Conservation (phyloP, 768 basidiomycete genomes). For the Russula compacta region DNA sequence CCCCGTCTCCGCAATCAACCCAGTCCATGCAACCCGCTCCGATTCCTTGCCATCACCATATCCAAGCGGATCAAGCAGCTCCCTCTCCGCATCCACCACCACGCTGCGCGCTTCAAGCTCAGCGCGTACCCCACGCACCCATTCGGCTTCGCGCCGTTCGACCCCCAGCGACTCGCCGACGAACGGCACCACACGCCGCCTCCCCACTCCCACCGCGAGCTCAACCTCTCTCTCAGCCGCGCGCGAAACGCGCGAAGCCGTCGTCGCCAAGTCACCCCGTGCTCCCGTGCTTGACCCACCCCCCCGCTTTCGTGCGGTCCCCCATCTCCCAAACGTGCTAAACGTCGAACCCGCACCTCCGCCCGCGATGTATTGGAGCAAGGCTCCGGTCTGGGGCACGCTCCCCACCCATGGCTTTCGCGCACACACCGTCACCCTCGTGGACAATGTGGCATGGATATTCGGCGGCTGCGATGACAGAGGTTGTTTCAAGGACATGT, state of each 20-base stretch:
- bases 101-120: constrained; percentile 3
- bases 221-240: constrained; percentile 15
- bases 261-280: constrained; percentile 5
- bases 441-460: constrained; percentile 77
- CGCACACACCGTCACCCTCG: constrained; percentile 76
- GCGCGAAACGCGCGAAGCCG: constrained; percentile 18
- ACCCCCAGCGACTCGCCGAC: constrained; percentile 11
- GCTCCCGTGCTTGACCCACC: constrained; percentile 17
- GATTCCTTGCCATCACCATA: constrained; percentile 1
- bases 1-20: constrained; percentile 1
- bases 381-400: constrained; percentile 67
- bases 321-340: constrained; percentile 53
- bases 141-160: constrained; percentile 3
- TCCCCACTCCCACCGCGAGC: constrained; percentile 13
- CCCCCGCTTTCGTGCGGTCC: constrained; percentile 38
- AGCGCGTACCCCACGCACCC: constrained; percentile 5
- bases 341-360: constrained; percentile 54
- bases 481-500: constrained; percentile 64
- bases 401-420: constrained; percentile 63
- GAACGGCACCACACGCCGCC: constrained; percentile 6
- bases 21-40: neutral
- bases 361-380: constrained; percentile 80
- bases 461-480: constrained; percentile 86
- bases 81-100: constrained; percentile 6
- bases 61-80: constrained; percentile 1